A percentile compares a stretch with the other conserved stretches of the same genome.
Conservation (phyloP, 2,329 filamentous ascomycete genomes). For the Graphiopsis chlorocephala region DNA sequence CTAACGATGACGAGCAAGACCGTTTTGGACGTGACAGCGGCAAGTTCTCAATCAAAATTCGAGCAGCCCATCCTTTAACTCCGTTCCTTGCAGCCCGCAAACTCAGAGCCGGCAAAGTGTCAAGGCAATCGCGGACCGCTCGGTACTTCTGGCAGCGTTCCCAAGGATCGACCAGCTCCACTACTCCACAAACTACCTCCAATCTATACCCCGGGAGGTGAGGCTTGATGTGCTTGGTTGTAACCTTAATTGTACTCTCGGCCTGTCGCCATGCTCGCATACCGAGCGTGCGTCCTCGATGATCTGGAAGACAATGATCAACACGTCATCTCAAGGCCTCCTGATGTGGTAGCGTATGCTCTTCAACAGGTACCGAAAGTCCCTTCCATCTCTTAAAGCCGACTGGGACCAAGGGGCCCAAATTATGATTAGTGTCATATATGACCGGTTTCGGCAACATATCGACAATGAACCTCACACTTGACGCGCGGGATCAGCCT, state of each 20-base stretch:
- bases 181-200: background rate
- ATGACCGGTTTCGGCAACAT: background rate
- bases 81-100: background rate
- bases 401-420: too few species aligned
- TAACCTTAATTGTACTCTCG: background rate
- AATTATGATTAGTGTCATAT: background rate
- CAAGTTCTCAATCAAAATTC: background rate
- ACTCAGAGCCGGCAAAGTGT: background rate
- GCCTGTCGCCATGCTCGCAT: background rate
- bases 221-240: slow-evolving; percentile 10
- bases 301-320: background rate
- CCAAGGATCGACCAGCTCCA: background rate
- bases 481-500: background rate
- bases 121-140: slow-evolving; percentile 11
- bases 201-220: background rate
- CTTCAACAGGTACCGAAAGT: background rate
- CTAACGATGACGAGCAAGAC: background rate
- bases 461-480: background rate
- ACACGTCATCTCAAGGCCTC: background rate
- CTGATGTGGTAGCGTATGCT: background rate
- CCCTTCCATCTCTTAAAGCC: background rate
- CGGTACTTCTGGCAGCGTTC: slow-evolving; percentile 4
- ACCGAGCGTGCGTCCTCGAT: background rate
- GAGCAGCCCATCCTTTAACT: background rate
- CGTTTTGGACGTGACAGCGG: background rate